Base-by-base conservation (phyloP, 164 flowering plant species). In the Amborella trichopoda region DNA sequence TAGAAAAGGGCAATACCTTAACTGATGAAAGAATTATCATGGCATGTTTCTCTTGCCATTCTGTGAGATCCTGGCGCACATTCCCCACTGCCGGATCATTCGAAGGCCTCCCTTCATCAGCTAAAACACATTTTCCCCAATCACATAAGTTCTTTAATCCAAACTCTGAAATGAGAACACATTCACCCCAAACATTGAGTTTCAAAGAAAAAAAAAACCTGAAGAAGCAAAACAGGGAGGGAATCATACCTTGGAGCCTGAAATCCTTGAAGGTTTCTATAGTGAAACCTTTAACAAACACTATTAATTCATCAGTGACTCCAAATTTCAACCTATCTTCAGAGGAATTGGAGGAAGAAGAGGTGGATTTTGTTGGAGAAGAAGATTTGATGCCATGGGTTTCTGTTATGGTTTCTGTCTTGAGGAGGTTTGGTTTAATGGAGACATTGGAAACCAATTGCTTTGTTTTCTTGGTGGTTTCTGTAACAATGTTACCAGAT, bases 21-120 rank as follows among this genome's bases (percentile, higher is more conserved):
- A 68, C 76, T 61, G 60, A 67, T 33, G 89, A 74, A 17, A 90
- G 78, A 23, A 86, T 72, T 47, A 86, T 74, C 3, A 44, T 56
- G 23, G 95, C 98, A 49, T 90, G 98, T 18, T 58, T 54, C 59
- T 81, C 76, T 61, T 90, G 95, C 94, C 95, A 90, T 1, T 77
- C 81, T 2, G 84, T 77, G 17, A 90, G 76, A 68, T 83, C 91
- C 54, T 64, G 61, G 40, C 72, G 46, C 20, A 72, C 66, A 48
- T 69, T 76, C 11, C 46, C 18, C 21, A 39, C 62, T 17, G 10
- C 18, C 39, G 22, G 6, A 11, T 26, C n/a, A 4, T 16, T 38
- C 20, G n/a, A n/a, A n/a, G n/a, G n/a, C n/a, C n/a, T n/a, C n/a
- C n/a, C n/a, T n/a, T n/a, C n/a, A n/a, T n/a, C n/a, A n/a, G n/a